Evolutionary conservation across 805 yeast genomes (phyloP), one percentile per base, ranked within the genome.

Genomic region (Ogataea henricii): DNA sequence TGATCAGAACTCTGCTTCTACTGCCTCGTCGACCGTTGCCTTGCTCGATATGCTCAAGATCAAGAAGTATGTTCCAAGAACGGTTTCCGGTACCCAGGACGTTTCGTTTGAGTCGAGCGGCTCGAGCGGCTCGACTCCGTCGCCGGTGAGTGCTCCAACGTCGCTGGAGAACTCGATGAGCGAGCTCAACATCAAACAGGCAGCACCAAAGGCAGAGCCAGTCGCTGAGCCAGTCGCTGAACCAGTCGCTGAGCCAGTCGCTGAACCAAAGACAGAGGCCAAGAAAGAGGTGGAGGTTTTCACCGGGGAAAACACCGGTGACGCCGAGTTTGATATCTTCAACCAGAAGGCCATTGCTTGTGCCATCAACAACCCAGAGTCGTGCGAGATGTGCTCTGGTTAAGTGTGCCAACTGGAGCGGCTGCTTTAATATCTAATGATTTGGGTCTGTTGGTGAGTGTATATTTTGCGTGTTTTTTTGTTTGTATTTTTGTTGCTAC

Each of bases 311-410:
- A 58, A 56, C 18, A 64, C 58, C 13, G 67, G 46, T 22, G 74
- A 68, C 30, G 73, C 71, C 56, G 92, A 84, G 59, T 82, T 75
- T 49, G 96, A 92, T 67, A 92, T 92, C 59, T 94, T 75, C 79
- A 89, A 92, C 69, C 86, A 96, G 21, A 85, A 91, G 71, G 98
- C 87, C 27, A 83, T 92, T 71, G 97, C 97, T 29, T 92, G 99
- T 77, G 96, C 97, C 47, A 90, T 94, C 68, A 84, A 87, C 68
- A 92, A 94, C 74, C 97, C 97, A 50, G 98, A 89, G 73, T 82
- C 98, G 43, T 92, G 99, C 73, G 92, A 92, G 65, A 94, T 94
- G 98, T 94, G 99, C 77, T 92, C 98, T 51, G 98, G 98, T 75
- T 94, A 73, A 29, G 18, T 36, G 26, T 32, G 35, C 20, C n/a